These are phyloP conservation scores for Aphanocladium album DNA, from an alignment of 2,329 filamentous ascomycete species.

Conservation along the genomic window DNA sequence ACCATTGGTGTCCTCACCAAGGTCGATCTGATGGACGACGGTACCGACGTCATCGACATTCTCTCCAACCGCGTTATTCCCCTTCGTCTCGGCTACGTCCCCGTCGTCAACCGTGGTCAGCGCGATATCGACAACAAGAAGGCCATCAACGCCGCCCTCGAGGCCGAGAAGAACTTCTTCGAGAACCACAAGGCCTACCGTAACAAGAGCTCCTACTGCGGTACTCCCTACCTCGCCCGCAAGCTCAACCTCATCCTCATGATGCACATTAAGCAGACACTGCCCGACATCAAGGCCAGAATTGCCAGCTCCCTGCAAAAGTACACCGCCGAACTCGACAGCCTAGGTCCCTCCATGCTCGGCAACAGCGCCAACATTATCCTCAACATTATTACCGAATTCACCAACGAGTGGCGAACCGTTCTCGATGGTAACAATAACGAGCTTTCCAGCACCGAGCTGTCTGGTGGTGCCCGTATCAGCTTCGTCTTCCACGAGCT, in stretches of 20 bases:
- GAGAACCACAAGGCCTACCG: slow-evolving; percentile 98
- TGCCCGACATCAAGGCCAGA: slow-evolving; percentile 96
- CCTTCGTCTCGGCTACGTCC: slow-evolving; percentile 88
- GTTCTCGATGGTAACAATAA: slow-evolving; percentile 95
- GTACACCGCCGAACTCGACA: slow-evolving; percentile 74
- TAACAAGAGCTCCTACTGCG: slow-evolving; percentile 98
- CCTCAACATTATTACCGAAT: slow-evolving; percentile 98
- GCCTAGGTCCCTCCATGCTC: slow-evolving; percentile 87
- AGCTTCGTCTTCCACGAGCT: slow-evolving; percentile 99
- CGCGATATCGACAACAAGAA: slow-evolving; percentile 98
- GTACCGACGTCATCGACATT: slow-evolving; percentile 97
- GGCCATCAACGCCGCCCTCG: slow-evolving; percentile 82
- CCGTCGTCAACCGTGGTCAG: slow-evolving; percentile 96
- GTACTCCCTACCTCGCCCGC: slow-evolving; percentile 90
- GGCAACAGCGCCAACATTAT: slow-evolving; percentile 96
- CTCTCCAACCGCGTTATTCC: slow-evolving; percentile 96
- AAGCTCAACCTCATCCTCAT: slow-evolving; percentile 98
- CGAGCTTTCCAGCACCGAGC: slow-evolving; percentile 87
- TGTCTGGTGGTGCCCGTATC: slow-evolving; percentile 95
- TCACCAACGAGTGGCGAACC: slow-evolving; percentile 94
- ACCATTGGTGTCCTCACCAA: slow-evolving; percentile 98
- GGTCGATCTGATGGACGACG: slow-evolving; percentile 98
- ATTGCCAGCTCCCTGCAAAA: slow-evolving; percentile 93
- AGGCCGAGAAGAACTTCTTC: slow-evolving; percentile 95
- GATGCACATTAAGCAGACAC: slow-evolving; percentile 99